Conservation (phyloP, 768 basidiomycete genomes). For the Porphyrellus cyaneotinctus region DNA sequence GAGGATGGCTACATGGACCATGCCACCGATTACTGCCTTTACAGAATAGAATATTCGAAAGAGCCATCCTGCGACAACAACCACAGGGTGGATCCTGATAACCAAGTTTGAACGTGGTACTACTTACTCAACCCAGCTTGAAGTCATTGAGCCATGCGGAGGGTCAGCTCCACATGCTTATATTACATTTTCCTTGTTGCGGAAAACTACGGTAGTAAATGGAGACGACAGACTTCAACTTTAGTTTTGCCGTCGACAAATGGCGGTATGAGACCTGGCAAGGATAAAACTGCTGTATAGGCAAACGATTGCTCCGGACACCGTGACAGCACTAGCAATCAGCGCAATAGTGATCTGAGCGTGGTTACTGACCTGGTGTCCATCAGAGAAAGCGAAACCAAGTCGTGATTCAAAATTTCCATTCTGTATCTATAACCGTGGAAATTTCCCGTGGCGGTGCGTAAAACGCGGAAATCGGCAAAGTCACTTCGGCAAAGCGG, state of each 20-base stretch:
- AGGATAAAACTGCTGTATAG: not conserved
- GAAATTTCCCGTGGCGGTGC: too few relatives aligned
- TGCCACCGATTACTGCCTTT: not conserved
- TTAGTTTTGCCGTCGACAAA: not conserved
- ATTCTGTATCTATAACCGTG: too few relatives aligned
- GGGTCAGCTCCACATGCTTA: not conserved
- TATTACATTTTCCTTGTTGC: not conserved
- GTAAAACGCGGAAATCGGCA: too few relatives aligned
- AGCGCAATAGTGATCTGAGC: not conserved
- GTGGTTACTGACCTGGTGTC: not conserved
- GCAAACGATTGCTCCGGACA: not conserved
- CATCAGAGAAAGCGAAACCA: not conserved
- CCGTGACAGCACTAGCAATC: not conserved
- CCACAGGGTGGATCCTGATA: conserved; percentile 20
- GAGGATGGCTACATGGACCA: conserved; percentile 13
- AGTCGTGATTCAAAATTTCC: not conserved
- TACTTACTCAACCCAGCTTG: not conserved
- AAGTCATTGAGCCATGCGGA: not conserved
- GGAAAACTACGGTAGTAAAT: not conserved
- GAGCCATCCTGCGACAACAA: not conserved
- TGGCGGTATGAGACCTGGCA: not conserved
- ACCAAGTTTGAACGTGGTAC: conserved; percentile 1
- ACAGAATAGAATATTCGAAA: conserved; percentile 1
- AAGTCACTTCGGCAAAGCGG: too few relatives aligned
- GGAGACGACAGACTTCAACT: not conserved